These are phyloP conservation scores for Dothistroma septosporum DNA, from an alignment of 2,329 filamentous ascomycete species.

Conservation along the genomic window DNA sequence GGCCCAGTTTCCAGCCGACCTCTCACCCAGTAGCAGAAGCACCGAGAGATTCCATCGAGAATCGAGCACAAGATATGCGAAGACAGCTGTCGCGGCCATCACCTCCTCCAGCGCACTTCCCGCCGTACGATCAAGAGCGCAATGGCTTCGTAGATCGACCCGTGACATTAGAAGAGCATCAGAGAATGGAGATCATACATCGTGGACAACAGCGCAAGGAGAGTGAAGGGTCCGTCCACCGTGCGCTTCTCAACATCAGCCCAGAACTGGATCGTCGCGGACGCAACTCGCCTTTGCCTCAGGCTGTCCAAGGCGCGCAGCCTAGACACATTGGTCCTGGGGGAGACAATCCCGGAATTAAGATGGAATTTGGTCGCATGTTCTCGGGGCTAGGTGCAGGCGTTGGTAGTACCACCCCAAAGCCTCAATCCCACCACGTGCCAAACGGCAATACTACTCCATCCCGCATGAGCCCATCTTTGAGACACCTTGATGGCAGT, in stretches of 20 bases:
- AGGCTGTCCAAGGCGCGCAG: conserved; percentile 90
- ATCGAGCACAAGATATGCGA: conserved; percentile 25
- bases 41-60: conserved; percentile 32
- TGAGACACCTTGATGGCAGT: conserved; percentile 28
- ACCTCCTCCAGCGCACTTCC: conserved; percentile 24
- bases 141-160: conserved; percentile 38
- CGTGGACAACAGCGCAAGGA: conserved; percentile 43
- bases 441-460: conserved; percentile 54
- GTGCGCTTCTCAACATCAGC: conserved; percentile 68
- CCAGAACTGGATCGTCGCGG: conserved; percentile 75
- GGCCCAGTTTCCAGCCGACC: conserved; percentile 27
- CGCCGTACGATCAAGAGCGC: conserved; percentile 19
- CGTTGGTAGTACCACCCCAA: conserved; percentile 52
- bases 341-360: conserved; percentile 76
- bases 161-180: conserved; percentile 34
- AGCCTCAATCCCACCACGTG: conserved; percentile 37
- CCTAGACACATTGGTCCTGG: conserved; percentile 72
- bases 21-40: conserved; percentile 25
- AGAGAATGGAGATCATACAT: conserved; percentile 49
- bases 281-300: conserved; percentile 80
- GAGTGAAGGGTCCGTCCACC: conserved; percentile 40
- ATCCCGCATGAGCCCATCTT: conserved; percentile 36
- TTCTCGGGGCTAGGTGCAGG: conserved; percentile 86
- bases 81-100: conserved; percentile 29
- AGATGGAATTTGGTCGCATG: conserved; percentile 91